phyloP scores from a whole-genome alignment of 805 yeast genomes.

The Saccharomycopsis guyanensis region DNA sequence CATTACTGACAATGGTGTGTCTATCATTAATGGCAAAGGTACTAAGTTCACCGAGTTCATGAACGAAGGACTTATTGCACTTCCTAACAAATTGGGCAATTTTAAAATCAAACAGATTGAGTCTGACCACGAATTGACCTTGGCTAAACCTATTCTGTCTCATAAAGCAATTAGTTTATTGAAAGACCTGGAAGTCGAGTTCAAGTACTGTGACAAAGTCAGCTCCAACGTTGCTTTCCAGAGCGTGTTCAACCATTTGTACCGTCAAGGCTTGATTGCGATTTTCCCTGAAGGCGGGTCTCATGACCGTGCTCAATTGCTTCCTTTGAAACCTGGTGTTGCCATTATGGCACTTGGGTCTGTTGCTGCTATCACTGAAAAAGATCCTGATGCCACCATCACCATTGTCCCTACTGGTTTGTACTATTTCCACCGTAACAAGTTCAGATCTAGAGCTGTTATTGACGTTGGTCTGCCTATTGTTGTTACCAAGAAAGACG shows the following conservation, averaged over 20 bases:
- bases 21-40: slow-evolving; percentile 48
- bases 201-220: slow-evolving; percentile 76
- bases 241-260: slow-evolving; percentile 75
- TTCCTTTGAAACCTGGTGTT: slow-evolving; percentile 95
- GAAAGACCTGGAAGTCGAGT: slow-evolving; percentile 45
- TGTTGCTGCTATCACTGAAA: slow-evolving; percentile 41
- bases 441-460: slow-evolving; percentile 91
- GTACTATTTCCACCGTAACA: slow-evolving; percentile 95
- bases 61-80: slow-evolving; percentile 59
- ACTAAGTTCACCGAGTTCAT: slow-evolving; percentile 43
- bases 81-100: slow-evolving; percentile 73
- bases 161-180: slow-evolving; percentile 31
- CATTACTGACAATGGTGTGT: slow-evolving; percentile 28
- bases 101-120: slow-evolving; percentile 60
- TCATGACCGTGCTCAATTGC: slow-evolving; percentile 84
- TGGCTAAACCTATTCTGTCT: slow-evolving; percentile 59
- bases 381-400: slow-evolving; percentile 59
- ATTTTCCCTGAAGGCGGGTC: slow-evolving; percentile 98
- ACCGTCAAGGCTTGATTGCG: slow-evolving; percentile 77
- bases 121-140: slow-evolving; percentile 60
- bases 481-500: slow-evolving; percentile 52
- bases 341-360: slow-evolving; percentile 98
- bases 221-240: slow-evolving; percentile 82
- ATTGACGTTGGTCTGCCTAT: slow-evolving; percentile 90
- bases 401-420: slow-evolving; percentile 94